phyloP scores from a whole-genome alignment of 2,329 filamentous ascomycete genomes.

The Claviceps digitariae region DNA sequence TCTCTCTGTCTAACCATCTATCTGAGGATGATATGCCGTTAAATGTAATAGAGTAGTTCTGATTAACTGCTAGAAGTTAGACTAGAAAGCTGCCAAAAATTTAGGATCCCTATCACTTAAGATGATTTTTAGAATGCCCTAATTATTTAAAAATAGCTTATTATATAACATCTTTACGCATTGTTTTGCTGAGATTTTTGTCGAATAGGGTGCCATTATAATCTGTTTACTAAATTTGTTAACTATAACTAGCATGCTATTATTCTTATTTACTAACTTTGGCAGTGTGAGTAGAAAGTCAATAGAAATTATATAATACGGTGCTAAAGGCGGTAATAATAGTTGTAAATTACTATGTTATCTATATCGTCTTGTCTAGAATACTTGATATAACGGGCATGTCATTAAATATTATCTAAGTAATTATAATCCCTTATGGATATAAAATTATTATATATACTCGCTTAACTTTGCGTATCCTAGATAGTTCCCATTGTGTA shows the following conservation, averaged over 20 bases:
- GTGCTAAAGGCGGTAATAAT: not conserved
- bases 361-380: not conserved
- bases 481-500: not conserved
- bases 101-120: not conserved
- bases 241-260: not conserved
- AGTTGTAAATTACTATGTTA: not conserved
- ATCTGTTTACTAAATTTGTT: not conserved
- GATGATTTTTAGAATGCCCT: not conserved
- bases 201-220: not conserved
- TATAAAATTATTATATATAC: not conserved
- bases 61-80: not conserved
- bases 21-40: not conserved
- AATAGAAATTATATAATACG: not conserved
- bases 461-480: not conserved
- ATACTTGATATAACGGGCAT: not conserved
- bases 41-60: not conserved
- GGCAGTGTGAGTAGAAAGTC: not conserved
- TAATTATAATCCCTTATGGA: not conserved
- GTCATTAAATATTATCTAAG: not conserved
- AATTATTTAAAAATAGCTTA: not conserved
- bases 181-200: not conserved
- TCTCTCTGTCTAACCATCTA: not conserved
- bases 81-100: not conserved
- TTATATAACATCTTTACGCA: not conserved
- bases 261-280: not conserved